These are phyloP conservation scores for Lactarius hengduanensis DNA, from an alignment of 768 basidiomycete species.

Conservation along the genomic window DNA sequence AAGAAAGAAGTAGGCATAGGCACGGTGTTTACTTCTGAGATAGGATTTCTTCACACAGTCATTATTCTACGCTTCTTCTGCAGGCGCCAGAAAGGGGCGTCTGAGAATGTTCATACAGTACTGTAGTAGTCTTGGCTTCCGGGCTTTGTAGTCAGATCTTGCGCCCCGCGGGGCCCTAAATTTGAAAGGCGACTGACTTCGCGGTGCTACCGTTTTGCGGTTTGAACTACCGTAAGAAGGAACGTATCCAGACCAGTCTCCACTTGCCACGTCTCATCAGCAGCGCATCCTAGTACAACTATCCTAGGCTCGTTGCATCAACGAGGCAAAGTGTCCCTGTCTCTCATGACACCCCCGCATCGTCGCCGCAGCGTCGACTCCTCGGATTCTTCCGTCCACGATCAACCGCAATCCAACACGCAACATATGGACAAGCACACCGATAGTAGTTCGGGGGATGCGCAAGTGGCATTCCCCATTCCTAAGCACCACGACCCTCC, in stretches of 20 bases:
- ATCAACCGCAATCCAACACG: background rate
- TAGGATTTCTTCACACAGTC: too few species aligned
- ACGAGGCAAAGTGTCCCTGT: constrained; percentile 9
- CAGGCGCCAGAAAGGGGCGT: background rate
- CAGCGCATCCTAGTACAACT: constrained; percentile 15
- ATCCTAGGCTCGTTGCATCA: constrained; percentile 20
- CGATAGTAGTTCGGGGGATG: background rate
- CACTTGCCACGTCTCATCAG: background rate
- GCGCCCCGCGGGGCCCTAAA: constrained; percentile 2
- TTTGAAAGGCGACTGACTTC: background rate
- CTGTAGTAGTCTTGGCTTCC: background rate
- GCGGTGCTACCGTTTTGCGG: background rate
- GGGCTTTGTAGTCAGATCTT: background rate
- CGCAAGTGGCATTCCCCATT: constrained; percentile 17
- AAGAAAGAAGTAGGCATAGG: constrained; percentile 17
- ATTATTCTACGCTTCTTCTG: background rate
- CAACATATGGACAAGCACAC: background rate
- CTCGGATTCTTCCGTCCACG: constrained; percentile 9
- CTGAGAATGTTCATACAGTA: background rate
- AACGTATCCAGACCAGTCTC: background rate
- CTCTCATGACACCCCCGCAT: constrained; percentile 16
- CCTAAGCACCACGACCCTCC: constrained; percentile 16
- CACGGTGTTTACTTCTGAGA: background rate
- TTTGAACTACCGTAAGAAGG: background rate
- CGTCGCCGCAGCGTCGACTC: constrained; percentile 28